phyloP scores from a whole-genome alignment of 2,329 filamentous ascomycete genomes.

The Sphaerulina vaccinii region DNA sequence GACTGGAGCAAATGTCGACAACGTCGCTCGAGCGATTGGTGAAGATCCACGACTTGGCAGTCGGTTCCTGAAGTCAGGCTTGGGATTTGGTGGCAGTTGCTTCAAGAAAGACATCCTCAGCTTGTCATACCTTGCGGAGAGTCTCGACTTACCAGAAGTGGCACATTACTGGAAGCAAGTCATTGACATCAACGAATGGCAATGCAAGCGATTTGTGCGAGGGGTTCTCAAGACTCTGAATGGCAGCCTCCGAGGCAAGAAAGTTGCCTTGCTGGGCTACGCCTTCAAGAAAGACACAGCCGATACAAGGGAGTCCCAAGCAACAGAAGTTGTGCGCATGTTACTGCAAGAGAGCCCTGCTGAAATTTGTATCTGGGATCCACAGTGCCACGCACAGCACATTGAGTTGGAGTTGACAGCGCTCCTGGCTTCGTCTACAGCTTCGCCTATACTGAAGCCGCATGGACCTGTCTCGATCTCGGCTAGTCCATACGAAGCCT shows the following conservation, averaged over 20 bases:
- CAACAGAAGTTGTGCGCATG: slow-evolving; percentile 64
- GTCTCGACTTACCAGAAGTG: slow-evolving; percentile 66
- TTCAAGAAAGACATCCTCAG: slow-evolving; percentile 78
- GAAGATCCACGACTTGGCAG: slow-evolving; percentile 66
- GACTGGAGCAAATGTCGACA: slow-evolving; percentile 71
- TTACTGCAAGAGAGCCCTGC: slow-evolving; percentile 61
- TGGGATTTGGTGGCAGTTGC: slow-evolving; percentile 77
- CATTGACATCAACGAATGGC: slow-evolving; percentile 72
- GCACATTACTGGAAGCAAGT: slow-evolving; percentile 73
- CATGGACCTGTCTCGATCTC: slow-evolving; percentile 23
- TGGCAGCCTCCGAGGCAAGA: slow-evolving; percentile 67
- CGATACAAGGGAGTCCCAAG: slow-evolving; percentile 70
- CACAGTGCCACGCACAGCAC: slow-evolving; percentile 40
- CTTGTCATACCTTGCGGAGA: slow-evolving; percentile 71
- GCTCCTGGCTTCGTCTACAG: slow-evolving; percentile 16
- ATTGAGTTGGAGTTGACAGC: slow-evolving; percentile 34
- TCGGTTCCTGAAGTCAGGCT: slow-evolving; percentile 69
- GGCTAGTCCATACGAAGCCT: slow-evolving; percentile 31
- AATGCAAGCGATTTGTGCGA: slow-evolving; percentile 65
- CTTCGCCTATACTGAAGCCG: slow-evolving; percentile 8
- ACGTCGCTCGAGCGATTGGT: slow-evolving; percentile 66
- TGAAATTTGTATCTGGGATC: slow-evolving; percentile 67
- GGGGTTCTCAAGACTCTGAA: slow-evolving; percentile 66
- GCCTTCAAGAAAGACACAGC: slow-evolving; percentile 78
- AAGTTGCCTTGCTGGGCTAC: slow-evolving; percentile 69